These are phyloP conservation scores for Pichia manshurica DNA, from an alignment of 805 yeast species.

Conservation along the genomic window DNA sequence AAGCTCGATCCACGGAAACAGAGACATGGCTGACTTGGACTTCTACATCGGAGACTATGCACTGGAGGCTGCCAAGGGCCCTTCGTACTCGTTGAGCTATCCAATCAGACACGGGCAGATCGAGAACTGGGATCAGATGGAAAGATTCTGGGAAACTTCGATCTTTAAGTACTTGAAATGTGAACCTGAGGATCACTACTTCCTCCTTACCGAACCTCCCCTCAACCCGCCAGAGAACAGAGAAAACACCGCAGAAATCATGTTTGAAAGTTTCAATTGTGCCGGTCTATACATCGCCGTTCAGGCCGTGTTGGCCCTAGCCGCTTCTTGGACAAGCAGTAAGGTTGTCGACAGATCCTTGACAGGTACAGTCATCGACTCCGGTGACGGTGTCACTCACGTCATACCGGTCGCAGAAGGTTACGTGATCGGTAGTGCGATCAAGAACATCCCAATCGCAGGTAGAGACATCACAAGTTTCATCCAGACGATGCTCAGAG, in stretches of 20 bases:
- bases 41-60: conserved; percentile 97
- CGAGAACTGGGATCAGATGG: conserved; percentile 99
- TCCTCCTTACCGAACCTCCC: conserved; percentile 95
- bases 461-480: conserved; percentile 96
- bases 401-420: conserved; percentile 99
- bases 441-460: conserved; percentile 96
- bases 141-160: conserved; percentile 96
- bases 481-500: conserved; percentile 89
- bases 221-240: conserved; percentile 99
- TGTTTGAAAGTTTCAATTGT: conserved; percentile 98
- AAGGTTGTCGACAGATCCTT: conserved; percentile 91
- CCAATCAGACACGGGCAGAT: conserved; percentile 98
- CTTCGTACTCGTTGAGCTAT: conserved; percentile 78
- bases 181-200: conserved; percentile 98
- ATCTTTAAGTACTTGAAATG: conserved; percentile 94
- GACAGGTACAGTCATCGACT: conserved; percentile 97
- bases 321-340: conserved; percentile 98
- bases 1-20: conserved; percentile 35
- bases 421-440: conserved; percentile 95
- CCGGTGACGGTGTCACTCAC: conserved; percentile 99
- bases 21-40: conserved; percentile 92
- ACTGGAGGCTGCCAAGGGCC: conserved; percentile 81
- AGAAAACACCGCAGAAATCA: conserved; percentile 96
- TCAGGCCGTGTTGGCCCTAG: conserved; percentile 96
- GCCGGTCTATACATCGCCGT: conserved; percentile 98